Evolutionary conservation across 805 yeast genomes (phyloP).

Genomic region (Candida succiphila): DNA sequence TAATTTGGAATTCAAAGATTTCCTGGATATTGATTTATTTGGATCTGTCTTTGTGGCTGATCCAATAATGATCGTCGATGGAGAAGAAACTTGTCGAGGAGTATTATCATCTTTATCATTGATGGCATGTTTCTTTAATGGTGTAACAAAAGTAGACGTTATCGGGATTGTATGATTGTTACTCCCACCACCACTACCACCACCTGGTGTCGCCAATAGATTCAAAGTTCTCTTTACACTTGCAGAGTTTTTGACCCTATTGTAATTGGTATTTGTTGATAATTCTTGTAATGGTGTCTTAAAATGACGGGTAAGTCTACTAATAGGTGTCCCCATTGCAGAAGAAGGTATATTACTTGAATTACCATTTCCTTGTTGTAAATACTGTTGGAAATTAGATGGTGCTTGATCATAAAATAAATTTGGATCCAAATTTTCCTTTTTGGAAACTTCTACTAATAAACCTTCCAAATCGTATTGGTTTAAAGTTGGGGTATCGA

Average conservation of each 20-base stretch:
- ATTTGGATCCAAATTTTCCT: neutral
- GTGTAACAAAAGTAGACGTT: conserved; percentile 15
- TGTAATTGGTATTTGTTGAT: conserved; percentile 12
- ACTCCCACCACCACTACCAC: conserved; percentile 7
- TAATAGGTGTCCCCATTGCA: conserved; percentile 10
- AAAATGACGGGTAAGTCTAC: conserved; percentile 3
- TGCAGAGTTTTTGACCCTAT: conserved; percentile 7
- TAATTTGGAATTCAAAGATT: no score
- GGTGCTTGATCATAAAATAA: neutral
- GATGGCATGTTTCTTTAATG: conserved; percentile 8
- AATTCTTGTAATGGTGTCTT: conserved; percentile 13
- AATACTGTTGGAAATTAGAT: neutral
- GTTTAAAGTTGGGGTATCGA: conserved; percentile 14
- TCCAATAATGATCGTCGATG: conserved; percentile 22
- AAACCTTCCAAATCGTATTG: conserved; percentile 8
- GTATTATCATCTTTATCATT: no score
- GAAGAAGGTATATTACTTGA: neutral
- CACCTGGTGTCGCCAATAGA: conserved; percentile 5
- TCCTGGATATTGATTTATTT: no score
- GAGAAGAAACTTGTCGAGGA: conserved; percentile 23
- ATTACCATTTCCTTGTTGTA: neutral
- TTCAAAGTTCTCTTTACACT: conserved; percentile 8
- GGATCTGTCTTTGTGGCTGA: conserved; percentile 14
- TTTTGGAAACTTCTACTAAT: neutral
- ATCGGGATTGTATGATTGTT: no score